Base-by-base conservation (phyloP, 176 grass and related monocot genomes). In the Carex cristatella region DNA sequence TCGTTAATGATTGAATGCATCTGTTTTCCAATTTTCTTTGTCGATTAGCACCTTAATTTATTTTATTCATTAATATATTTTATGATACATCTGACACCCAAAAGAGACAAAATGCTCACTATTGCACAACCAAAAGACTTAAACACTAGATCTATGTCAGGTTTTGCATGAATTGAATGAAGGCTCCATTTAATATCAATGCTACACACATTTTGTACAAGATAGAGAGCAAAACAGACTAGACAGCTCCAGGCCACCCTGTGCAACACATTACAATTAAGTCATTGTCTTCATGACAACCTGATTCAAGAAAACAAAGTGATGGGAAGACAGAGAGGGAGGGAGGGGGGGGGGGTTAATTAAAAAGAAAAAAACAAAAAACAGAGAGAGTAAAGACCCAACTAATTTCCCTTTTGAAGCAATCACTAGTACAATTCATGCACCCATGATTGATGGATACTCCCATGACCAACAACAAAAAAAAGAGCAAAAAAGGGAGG, bases 191-290 rank as follows among this genome's bases (percentile, higher is more conserved):
- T 65, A 92, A 92, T 86, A 80, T 60, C 74, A 85, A 88, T 84
- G 81, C 90, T 87, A 83, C 74, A 86, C 61, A 46, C 90, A 80
- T 68, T 94, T 90, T 94, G 86, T 90, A 94, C 88, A 88, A 86
- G 90, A 78, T 79, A 64, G 38, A 40, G 83, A 84, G 33, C 80
- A 82, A 91, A 83, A 69, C 38, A 75, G 28, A 87, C 82, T 84
- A 68, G 85, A 49, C 84, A 90, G 81, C 69, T 79, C 53, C 30
- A 79, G 53, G 61, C 76, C 80, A 77, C 81, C 76, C 64, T 79
- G 83, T 69, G 82, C 11, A 59, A 61, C 33, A 74, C 56, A 78
- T 79, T 77, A 86, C 72, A 81, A 46, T 86, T 42, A 37, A 82
- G 85, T 90, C 78, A 58, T 58, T 76, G 49, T 88, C 83, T 88